Evolutionary conservation across 495 filamentous ascomycete species (phyloP).

Genomic region (Achaetomiella virescens): DNA sequence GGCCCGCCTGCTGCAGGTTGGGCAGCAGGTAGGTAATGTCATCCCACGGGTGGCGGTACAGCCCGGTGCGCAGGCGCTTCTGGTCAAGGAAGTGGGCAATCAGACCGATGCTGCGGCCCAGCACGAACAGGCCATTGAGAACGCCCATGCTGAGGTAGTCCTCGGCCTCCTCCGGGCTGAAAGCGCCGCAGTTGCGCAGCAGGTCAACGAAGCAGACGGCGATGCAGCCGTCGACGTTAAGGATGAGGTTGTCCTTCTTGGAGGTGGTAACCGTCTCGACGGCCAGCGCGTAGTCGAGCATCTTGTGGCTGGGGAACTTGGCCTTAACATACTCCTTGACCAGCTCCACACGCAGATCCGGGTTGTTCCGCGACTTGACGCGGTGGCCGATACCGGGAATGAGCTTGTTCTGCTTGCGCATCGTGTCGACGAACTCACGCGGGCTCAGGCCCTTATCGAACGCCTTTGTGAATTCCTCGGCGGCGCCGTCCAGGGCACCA

Average conservation of each 20-base stretch:
- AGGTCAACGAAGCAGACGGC: conserved; percentile 98
- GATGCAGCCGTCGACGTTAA: conserved; percentile 97
- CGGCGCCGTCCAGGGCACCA: conserved; percentile 95
- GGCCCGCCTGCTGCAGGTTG: conserved; percentile 61
- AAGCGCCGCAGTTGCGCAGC: conserved; percentile 95
- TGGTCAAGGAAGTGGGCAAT: conserved; percentile 99
- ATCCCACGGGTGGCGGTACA: conserved; percentile 98
- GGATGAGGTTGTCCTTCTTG: conserved; percentile 99
- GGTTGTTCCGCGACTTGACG: conserved; percentile 99
- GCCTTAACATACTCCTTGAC: conserved; percentile 98
- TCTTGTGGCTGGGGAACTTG: conserved; percentile 93
- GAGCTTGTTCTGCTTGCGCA: conserved; percentile 99
- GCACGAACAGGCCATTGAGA: conserved; percentile 96
- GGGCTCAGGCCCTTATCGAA: conserved; percentile 97
- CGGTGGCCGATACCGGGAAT: conserved; percentile 98
- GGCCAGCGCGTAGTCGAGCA: conserved; percentile 96
- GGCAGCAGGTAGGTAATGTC: conserved; percentile 96
- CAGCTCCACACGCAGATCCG: conserved; percentile 97
- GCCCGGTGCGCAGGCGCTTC: conserved; percentile 94
- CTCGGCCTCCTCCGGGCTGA: conserved; percentile 74
- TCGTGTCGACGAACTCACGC: conserved; percentile 96
- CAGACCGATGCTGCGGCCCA: conserved; percentile 91
- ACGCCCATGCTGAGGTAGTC: conserved; percentile 91
- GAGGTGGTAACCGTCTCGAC: conserved; percentile 97
- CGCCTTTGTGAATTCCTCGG: conserved; percentile 96